Evolutionary conservation across 2,329 filamentous ascomycete genomes (phyloP).

Genomic region (Daldinia sp.): DNA sequence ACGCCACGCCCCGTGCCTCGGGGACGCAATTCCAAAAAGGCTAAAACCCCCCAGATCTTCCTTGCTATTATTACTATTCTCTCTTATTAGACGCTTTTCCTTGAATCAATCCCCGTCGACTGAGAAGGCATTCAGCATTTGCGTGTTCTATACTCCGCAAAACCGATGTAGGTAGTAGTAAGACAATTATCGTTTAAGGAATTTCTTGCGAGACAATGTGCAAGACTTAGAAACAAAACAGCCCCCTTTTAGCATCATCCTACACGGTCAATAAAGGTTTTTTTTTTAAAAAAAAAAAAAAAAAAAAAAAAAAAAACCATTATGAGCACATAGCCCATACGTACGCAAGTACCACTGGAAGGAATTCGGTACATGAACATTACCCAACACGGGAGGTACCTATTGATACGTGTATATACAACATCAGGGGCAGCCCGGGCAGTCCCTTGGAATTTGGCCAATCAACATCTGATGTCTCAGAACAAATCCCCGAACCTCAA

Average conservation of each 20-base stretch:
- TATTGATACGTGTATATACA: constrained; percentile 9
- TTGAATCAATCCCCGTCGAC: constrained; percentile 5
- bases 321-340: constrained; percentile 8
- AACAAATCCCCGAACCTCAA: constrained; percentile 4
- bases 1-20: constrained; percentile 16
- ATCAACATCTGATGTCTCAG: constrained; percentile 11
- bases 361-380: background rate
- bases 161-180: constrained; percentile 3
- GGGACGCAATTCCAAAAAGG: background rate
- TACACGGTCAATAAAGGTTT: constrained; percentile 25
- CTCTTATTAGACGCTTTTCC: constrained; percentile 8
- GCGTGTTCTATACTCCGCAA: background rate
- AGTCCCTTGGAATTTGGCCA: constrained; percentile 4
- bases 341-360: constrained; percentile 3
- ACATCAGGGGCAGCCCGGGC: constrained; percentile 18
- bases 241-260: constrained; percentile 28
- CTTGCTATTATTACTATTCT: constrained; percentile 4
- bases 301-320: no score
- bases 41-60: background rate
- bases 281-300: no score
- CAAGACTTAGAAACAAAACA: constrained; percentile 19
- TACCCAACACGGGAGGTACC: constrained; percentile 9
- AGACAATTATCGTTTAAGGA: constrained; percentile 13
- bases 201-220: constrained; percentile 6
- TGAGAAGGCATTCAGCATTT: constrained; percentile 7